Base-by-base conservation (phyloP, 768 basidiomycete species). In the Aureoboletus auriporus region DNA sequence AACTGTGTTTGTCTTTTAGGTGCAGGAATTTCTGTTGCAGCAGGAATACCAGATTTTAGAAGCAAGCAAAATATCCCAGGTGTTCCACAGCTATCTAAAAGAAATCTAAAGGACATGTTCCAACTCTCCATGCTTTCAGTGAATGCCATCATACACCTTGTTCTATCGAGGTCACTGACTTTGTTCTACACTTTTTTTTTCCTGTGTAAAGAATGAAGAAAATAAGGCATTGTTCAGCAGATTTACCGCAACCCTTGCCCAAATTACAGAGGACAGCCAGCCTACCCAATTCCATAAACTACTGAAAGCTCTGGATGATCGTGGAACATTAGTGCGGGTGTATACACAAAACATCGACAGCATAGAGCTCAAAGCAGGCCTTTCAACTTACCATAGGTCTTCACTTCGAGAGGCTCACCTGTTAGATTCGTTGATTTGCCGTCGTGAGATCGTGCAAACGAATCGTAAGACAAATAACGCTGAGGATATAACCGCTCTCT, bases 301-400 rank as follows among this genome's bases (percentile, higher is more conserved):
- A 33, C 47, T 57, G 0, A 55, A 55, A 42, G 4, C 1, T 2
- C 27, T 57, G n/a, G 44, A 54, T 2, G 27, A 57, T 42, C 35
- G 39, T 1, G 42, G 42, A 4, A 46, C 29, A 0, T 49, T 56
- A 3, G 34, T 54, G 9, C 34, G 38, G 20, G 11, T 51, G 34
- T 56, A 56, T 17, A 56, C 52, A 1, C 53, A 56, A 28, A 56
- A 56, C 20, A 51, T 56, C 1, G 46, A 56, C 30, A 38, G 53
- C 3, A 38, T 56, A 1, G 52, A 56, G 41, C 43, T 40, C 2
- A 54, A 43, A 34, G 40, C 44, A 6, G 55, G 55, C 3, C 1
- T 56, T 0, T 36, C 43, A 0, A 48, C 49, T 5, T 48, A 54
- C 36, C 52, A 56, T 50, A 42, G 16, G 12, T 23, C 52, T n/a